Evolutionary conservation across 306 rosid genomes (phyloP), one percentile per base, ranked within the genome.

Genomic region (Macrotyloma uniflorum): DNA sequence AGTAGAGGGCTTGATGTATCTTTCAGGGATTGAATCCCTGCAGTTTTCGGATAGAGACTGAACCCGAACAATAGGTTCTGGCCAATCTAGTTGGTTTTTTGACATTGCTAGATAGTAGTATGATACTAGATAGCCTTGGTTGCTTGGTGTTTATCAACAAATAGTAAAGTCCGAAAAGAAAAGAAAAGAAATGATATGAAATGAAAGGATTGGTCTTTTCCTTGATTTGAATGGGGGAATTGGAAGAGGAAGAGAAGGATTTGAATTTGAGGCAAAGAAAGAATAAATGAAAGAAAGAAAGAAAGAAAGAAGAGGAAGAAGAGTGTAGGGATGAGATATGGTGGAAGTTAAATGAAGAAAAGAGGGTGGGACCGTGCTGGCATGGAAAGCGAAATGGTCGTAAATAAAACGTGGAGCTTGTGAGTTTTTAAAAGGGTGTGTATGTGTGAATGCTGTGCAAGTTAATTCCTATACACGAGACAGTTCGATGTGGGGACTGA

Each of bases 51-150:
- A 89, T 18, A 95, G 79, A 72, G 96, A 86, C 33, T 95, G 98
- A 72, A 95, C 98, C 3, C 98, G 83, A 20, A 89, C 87, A 10
- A 95, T 88, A 23, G 98, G 96, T 46, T 95, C 98, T 1, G 98
- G 98, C 98, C 98, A 95, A n/a, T 91, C 97, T 38, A 22, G 63
- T n/a, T 84, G 85, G 59, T 57, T 75, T 33, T 65, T 92, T 4
- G 7, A 72, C 87, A 84, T 84, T 32, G n/a, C 43, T 65, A 57
- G 1, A 53, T 4, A 12, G 18, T 24, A 13, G 8, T 38, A 38
- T 9, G 0, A 9, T 38, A 8, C 32, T 55, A 23, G n/a, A 55
- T 22, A 54, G 14, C 14, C 14, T 51, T 53, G 4, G 14, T 42
- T 5, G 24, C 0, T 47, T 16, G 19, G 53, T 49, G 47, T n/a